phyloP scores from a whole-genome alignment of 345 rosid species.

The Laguncularia racemosa region DNA sequence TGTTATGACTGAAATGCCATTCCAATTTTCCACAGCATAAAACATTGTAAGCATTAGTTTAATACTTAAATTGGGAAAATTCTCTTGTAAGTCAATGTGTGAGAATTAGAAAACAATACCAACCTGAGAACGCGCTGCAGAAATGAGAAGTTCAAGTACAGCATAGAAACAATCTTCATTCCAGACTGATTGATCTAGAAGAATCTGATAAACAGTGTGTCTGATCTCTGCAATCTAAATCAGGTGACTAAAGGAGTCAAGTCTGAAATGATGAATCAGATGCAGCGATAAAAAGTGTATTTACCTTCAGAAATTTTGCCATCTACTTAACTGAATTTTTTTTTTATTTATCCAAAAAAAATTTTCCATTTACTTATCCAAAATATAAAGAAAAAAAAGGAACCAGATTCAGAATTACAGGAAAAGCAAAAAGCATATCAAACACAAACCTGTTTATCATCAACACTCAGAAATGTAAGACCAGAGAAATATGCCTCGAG shows the following conservation, averaged over 20 bases:
- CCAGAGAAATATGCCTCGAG: slow-evolving; percentile 39
- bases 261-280: neutral
- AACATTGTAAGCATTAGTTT: too few species aligned
- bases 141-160: slow-evolving; percentile 46
- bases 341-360: neutral
- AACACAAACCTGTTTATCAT: slow-evolving; percentile 65
- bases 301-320: neutral
- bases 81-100: too few species aligned
- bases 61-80: too few species aligned
- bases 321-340: too few species aligned
- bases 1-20: too few species aligned
- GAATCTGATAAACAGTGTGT: slow-evolving; percentile 29
- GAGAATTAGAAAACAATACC: neutral
- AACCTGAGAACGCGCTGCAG: slow-evolving; percentile 78
- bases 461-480: slow-evolving; percentile 56
- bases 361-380: neutral
- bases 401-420: neutral
- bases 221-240: slow-evolving; percentile 54
- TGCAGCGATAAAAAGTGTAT: neutral
- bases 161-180: slow-evolving; percentile 64
- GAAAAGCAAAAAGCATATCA: slow-evolving; percentile 9
- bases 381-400: slow-evolving; percentile 5
- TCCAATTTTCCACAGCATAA: too few species aligned
- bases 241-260: slow-evolving; percentile 2
- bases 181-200: slow-evolving; percentile 35